Evolutionary conservation across 805 yeast genomes (phyloP), one percentile per base, ranked within the genome.

Genomic region (Peterozyma xylosa): DNA sequence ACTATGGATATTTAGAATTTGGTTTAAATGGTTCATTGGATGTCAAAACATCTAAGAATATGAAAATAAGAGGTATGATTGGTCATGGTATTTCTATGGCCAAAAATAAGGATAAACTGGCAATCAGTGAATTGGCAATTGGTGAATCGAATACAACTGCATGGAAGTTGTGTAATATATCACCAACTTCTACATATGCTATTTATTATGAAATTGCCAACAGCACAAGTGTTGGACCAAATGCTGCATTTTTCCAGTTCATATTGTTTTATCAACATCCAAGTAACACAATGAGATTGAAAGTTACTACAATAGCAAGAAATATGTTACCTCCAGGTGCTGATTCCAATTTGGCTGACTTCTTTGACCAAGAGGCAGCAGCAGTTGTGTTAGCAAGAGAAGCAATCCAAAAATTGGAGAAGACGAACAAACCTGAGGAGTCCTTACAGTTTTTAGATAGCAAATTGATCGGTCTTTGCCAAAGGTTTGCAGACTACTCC

Each of bases 321-420:
- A 70, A 71, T 3, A 58, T 76, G 3, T 51, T 69, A 21, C 66
- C 68, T 11, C 65, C 66, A 27, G 60, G 65, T 10, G 72, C 69
- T 46, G 56, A 58, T 11, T 55, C 60, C n/a, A 67, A 63, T 39
- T 52, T 79, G 37, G 68, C 73, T 35, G 56, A 58, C 9, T 72
- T 72, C 13, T 80, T 81, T 55, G 88, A 81, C 56, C 86, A 82
- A 57, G 86, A 81, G 54, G 82, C 82, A 11, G 83, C 86, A 0
- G 71, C 81, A 3, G 83, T 81, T 0, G 58, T 80, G 36, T 60
- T 78, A 50, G 78, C 84, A 1, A 66, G 86, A 49, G 71, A 72
- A 29, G 74, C 80, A 0, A 62, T 79, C 17, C 56, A 58, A 48
- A 71, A 68, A 49, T 60, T 73, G 37, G 56, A 62, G 46, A 52